Base-by-base conservation (phyloP, 148 eudicot genomes). In the Rhododendron vialii region DNA sequence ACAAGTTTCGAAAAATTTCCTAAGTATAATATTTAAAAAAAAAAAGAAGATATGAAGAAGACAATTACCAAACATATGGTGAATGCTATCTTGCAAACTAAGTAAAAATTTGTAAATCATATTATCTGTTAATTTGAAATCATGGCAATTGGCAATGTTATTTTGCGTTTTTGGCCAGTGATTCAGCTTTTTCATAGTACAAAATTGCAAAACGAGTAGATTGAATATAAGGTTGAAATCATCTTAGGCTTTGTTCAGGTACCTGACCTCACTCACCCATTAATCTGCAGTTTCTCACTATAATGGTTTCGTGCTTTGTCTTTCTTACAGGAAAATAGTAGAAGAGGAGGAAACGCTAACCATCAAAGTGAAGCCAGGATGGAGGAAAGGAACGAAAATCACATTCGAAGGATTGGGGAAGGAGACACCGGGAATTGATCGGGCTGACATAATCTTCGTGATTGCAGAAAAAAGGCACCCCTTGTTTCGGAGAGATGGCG, bases 301-400 rank as follows among this genome's bases (percentile, higher is more conserved):
- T 61, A 45, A 51, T n/a, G 81, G 3, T 5, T 41, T 1, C 3
- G 17, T 13, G 5, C 47, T 41, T 78, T 55, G 63, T 7, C 24
- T 28, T 24, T 69, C 38, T 80, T 78, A 24, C 87, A 94, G 98
- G 89, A 80, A 85, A 85, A 86, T 89, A 78, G 84, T 78, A 59
- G 78, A 93, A 77, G 88, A 90, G 69, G 92, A 91, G 6, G 94
- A 95, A 86, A 71, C 61, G 14, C 65, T 92, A 36, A 89, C 90
- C 11, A 92, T 95, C 38, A 91, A 93, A 47, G 91, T 93, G 84
- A 88, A 92, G 85, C 93, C 96, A 2, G 94, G 96, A 73, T 93
- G 95, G 98, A 92, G 26, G n/a, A 87, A 88, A 82, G 96, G 98
- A 78, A 93, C 91, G 30, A 91, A 90, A 80, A 89, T 93, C n/a